Evolutionary conservation across 2,329 filamentous ascomycete species (phyloP), one percentile per base, ranked within the genome.

Genomic region (Xylariaceae sp.): DNA sequence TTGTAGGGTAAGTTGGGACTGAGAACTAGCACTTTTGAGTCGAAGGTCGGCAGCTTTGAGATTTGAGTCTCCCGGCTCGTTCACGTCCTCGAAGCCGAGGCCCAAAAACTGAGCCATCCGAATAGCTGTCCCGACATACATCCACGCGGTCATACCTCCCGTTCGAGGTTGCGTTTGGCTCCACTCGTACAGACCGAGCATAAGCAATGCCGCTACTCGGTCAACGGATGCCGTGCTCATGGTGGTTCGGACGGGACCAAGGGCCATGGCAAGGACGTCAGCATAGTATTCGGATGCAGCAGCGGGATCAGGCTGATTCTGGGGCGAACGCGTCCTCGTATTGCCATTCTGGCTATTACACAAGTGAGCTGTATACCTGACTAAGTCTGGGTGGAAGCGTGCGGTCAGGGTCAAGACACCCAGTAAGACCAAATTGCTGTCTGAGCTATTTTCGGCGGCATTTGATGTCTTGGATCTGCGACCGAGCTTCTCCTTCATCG

Each of bases 121-220:
- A 51, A 87, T 82, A 3, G 87, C 86, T 6, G 85, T 75, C 10
- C 86, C 86, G 35, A 90, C 77, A 61, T 83, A 84, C 69, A 87
- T 80, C 82, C 86, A 90, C 11, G 86, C 86, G 47, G 81, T 81
- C 17, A 81, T 72, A 1, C 86, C 86, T 62, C 76, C 77, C 1
- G 71, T 69, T 53, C 74, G 74, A 3, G 74, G 74, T 4, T 80
- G 76, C 7, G 81, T 80, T 70, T 86, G 85, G 9, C 84, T 85
- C 87, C 87, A 90, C 63, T 90, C 86, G 62, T 90, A 88, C 9
- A 89, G 75, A 1, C 82, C 85, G 6, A 91, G 77, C 86, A 90
- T 89, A 8, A 90, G 76, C 51, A 86, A 79, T 0, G 86, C 85
- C 64, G 90, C 87, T 0, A 85, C 83, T 13, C 84, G 79, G 61